A percentile compares a stretch with the other conserved stretches of the same genome.
phyloP scores from a whole-genome alignment of 2,329 filamentous ascomycete genomes.

The Penicillium sp. region DNA sequence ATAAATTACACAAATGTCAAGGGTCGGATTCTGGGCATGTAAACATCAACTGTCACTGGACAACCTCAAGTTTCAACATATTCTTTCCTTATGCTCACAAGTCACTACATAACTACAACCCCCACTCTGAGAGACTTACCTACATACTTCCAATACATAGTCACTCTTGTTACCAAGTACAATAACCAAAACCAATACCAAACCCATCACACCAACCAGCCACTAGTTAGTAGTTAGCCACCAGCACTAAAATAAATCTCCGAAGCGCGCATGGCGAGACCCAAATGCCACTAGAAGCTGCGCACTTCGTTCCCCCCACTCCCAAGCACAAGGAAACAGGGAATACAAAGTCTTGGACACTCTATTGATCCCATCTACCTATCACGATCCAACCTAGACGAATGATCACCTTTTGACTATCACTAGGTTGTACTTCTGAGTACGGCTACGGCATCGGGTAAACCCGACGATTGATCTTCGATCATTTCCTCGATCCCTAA shows the following conservation, averaged over 20 bases:
- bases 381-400: neutral
- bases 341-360: neutral
- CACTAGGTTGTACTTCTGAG: neutral
- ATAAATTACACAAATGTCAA: too few species aligned
- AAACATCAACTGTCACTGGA: too few species aligned
- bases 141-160: too few species aligned
- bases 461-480: too few species aligned
- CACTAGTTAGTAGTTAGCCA: constrained; percentile 7
- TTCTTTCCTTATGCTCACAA: too few species aligned
- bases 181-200: neutral
- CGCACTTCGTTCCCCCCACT: neutral
- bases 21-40: too few species aligned
- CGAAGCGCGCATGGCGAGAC: constrained; percentile 9
- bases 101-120: too few species aligned
- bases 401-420: neutral
- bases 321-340: neutral
- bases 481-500: too few species aligned
- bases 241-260: constrained; percentile 10
- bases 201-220: neutral
- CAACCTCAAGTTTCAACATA: too few species aligned
- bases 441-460: too few species aligned
- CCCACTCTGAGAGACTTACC: too few species aligned
- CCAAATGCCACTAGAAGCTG: constrained; percentile 1
- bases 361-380: neutral
- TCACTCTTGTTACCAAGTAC: too few species aligned